These are phyloP conservation scores for Ceratobasidium sp. DNA, from an alignment of 1,284 basidiomycete genomes.

Conservation along the genomic window DNA sequence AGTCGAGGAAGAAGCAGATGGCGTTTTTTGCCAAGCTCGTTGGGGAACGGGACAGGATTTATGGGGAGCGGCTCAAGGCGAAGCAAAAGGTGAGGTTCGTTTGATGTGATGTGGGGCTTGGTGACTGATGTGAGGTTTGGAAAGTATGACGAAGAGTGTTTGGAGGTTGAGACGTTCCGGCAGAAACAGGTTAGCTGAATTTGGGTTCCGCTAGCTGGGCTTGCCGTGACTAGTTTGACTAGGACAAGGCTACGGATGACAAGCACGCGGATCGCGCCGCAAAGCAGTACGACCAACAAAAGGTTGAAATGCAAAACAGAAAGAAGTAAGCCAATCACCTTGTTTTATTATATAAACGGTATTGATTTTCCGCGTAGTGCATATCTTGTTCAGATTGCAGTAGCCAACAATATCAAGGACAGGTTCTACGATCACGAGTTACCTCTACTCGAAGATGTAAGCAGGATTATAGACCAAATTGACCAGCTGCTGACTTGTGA, in stretches of 20 bases:
- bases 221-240: constrained; percentile 26
- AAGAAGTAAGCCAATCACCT: constrained; percentile 66
- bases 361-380: constrained; percentile 54
- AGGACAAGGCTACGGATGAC: constrained; percentile 74
- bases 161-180: constrained; percentile 69
- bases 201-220: neutral
- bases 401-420: constrained; percentile 70
- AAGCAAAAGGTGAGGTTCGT: constrained; percentile 69
- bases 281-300: constrained; percentile 74
- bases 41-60: constrained; percentile 69
- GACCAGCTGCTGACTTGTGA: constrained; percentile 41
- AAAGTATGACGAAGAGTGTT: constrained; percentile 79
- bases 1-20: constrained; percentile 73
- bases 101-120: neutral
- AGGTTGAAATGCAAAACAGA: constrained; percentile 74
- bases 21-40: constrained; percentile 74
- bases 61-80: constrained; percentile 71
- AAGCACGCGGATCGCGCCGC: constrained; percentile 74
- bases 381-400: constrained; percentile 71
- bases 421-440: constrained; percentile 73
- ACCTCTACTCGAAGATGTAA: constrained; percentile 72
- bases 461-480: constrained; percentile 49
- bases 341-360: neutral
- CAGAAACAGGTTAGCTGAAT: constrained; percentile 69
- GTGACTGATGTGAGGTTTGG: neutral